Evolutionary conservation across 305 asterid species (phyloP), one percentile per base, ranked within the genome.

Genomic region (Fraxinus latifolia): DNA sequence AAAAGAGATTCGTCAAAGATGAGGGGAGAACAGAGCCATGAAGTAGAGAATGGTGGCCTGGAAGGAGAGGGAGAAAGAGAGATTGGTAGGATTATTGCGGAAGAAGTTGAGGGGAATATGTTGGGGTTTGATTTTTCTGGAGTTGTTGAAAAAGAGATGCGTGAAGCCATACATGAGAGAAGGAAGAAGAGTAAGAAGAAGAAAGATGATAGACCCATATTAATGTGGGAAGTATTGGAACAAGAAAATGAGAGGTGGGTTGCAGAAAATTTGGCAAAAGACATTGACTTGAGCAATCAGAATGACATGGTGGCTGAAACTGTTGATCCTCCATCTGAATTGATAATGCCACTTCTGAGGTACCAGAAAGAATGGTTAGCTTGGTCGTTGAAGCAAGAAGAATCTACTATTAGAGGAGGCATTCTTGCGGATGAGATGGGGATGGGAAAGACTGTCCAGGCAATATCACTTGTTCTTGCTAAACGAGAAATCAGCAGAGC

Each of bases 401-500:
- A 91, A 78, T 94, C 96, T 87, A 9, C 87, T 81, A 77, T 87
- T 29, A 86, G 90, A 84, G 99, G 99, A 74, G 98, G 99, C 83
- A 94, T 95, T 78, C 97, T 95, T 81, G 99, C 99, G 3, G 99
- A 95, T 83, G 99, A 94, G 87, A 95, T 94, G 99, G 99, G 98
- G 25, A 95, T 95, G 99, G 99, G 98, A 44, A 95, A 95, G 90
- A 95, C 99, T 50, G 93, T 92, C 77, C 98, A 95, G 87, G 98
- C 97, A 75, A 95, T 95, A 87, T 90, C 99, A 17, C 97, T 95
- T 42, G 99, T 95, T 85, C 94, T 94, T 81, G 88, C 90, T 53
- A 94, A 95, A 85, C 87, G 95, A 67, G 91, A 88, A 82, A 71
- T 94, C 50, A 60, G 32, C 60, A 83, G 67, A 77, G 93, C 82